Base-by-base conservation (phyloP, 257 asterid species). In the Plectranthus barbatus region DNA sequence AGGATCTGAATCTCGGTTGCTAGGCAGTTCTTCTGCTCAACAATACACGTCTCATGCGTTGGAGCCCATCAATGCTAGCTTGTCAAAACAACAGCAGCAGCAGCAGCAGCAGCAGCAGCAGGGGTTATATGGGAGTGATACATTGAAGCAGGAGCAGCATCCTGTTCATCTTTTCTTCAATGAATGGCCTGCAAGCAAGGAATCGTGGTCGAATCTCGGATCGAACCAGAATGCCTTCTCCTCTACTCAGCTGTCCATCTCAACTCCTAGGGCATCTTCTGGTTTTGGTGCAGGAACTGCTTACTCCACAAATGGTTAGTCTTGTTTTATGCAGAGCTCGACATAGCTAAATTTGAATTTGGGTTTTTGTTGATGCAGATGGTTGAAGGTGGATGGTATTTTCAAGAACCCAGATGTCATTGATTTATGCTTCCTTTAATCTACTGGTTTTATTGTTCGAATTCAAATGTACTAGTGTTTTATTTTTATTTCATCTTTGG, bases 181-280 rank as follows among this genome's bases (percentile, higher is more conserved):
- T 2, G 96, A 91, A 77, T 86, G 94, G 95, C 95, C 98, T 10
- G 71, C 90, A 1, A 65, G 81, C 7, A 88, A 86, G 73, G 96
- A 84, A 69, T 74, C 94, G 3, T 91, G 96, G 98, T 86, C 94
- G 66, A 78, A 72, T 67, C 83, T 88, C 5, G 86, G 80, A 36
- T 71, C 90, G 11, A 74, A 76, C 82, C 83, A 79, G 60, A 82
- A 73, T 19, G 51, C 79, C 24, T 82, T 76, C 78, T 85, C 95
- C 47, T 83, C 96, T 0, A 88, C 98, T 49, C 98, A 86, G 76
- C 85, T 91, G 34, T 91, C 96, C 15, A 91, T 88, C 56, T 91
- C 96, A 62, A 86, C 80, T 41, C 95, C 96, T 5, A 81, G 81
- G 78, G 47, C 86, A 9, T 74, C 85, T 13, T 80, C 94, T 10